Percentiles rank a stretch among this genome's conserved stretches.
phyloP scores from a whole-genome alignment of 768 basidiomycete genomes.

The Trametes sanguinea region DNA sequence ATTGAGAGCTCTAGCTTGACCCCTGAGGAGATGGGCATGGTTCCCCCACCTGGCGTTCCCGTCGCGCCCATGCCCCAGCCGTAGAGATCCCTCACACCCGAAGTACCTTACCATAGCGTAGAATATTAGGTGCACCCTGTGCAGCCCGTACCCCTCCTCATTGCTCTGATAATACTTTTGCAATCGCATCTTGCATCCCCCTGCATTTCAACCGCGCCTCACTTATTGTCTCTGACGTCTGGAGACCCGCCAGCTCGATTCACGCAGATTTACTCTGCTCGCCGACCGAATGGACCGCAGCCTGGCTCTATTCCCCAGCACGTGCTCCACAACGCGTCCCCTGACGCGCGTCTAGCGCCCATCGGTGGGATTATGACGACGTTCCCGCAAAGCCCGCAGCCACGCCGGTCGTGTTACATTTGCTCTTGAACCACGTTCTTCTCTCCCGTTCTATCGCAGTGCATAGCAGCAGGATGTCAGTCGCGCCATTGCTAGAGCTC shows the following conservation, averaged over 20 bases:
- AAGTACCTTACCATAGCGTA: constrained; percentile 23
- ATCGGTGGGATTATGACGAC: neutral
- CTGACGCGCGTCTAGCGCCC: neutral
- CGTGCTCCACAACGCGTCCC: neutral
- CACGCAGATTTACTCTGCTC: too few relatives aligned
- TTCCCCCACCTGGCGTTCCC: constrained; percentile 30
- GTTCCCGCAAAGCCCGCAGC: neutral
- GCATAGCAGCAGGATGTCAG: constrained; percentile 7
- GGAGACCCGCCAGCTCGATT: too few relatives aligned
- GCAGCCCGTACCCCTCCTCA: constrained; percentile 23
- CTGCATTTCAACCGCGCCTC: neutral
- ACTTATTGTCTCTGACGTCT: too few relatives aligned
- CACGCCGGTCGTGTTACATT: too few relatives aligned
- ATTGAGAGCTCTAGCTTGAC: constrained; percentile 84
- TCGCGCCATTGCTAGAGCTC: constrained; percentile 49
- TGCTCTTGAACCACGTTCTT: neutral
- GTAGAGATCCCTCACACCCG: constrained; percentile 1
- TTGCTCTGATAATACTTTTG: constrained; percentile 22
- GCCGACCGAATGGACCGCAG: neutral
- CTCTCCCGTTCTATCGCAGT: neutral
- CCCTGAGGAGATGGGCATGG: constrained; percentile 75
- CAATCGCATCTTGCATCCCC: constrained; percentile 15
- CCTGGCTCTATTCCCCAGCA: neutral
- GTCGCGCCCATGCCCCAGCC: constrained; percentile 20
- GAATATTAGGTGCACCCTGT: constrained; percentile 20